Base-by-base conservation (phyloP, 805 yeast species). In the Spencermartinsiella europaea region DNA sequence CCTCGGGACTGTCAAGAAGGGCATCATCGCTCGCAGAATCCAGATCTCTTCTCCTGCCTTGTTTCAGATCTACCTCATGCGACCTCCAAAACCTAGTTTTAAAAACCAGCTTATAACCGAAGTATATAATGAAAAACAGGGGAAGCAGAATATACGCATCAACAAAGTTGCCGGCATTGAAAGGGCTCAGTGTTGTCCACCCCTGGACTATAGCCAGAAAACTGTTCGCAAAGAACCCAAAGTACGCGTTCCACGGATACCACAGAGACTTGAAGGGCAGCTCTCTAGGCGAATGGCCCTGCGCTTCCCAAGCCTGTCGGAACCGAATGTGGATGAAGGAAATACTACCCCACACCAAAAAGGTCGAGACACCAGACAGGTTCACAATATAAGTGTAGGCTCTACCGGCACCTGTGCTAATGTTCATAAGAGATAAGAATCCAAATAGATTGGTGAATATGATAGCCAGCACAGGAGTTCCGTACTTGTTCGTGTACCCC, bases 121-220 rank as follows among this genome's bases (percentile, higher is more conserved):
- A 50, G 71, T 73, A 65, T 56, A 69, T 39, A 51, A 80, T 54
- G 21, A 71, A 65, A 51, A 79, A 81, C 14, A 80, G 64, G 1
- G 88, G 86, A 12, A 83, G 54, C 56, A 83, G 60, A 49, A 83
- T 75, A 57, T 83, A 83, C 3, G 81, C 77, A 60, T 81, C 88
- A 43, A 76, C 70, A 54, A 76, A 76, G 38, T 61, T 57, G 22
- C 79, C 80, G 4, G 79, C 79, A 42, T 69, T 69, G 55, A 79
- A 81, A 1, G 86, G 87, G 45, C 71, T 70, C 49, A 81, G 74
- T 34, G 74, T 68, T 1, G 81, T 68, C 85, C 85, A 81, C 4
- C 86, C 85, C 61, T 81, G 87, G 21, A 81, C 74, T 27, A 80
- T 59, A 2, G 77, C 80, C 47, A 81, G 64, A 46, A 81, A 72